Percentiles rank a stretch among this genome's conserved stretches.
Conservation (phyloP, 176 grass and related monocot genomes). For the Rhynchospora pubera region DNA sequence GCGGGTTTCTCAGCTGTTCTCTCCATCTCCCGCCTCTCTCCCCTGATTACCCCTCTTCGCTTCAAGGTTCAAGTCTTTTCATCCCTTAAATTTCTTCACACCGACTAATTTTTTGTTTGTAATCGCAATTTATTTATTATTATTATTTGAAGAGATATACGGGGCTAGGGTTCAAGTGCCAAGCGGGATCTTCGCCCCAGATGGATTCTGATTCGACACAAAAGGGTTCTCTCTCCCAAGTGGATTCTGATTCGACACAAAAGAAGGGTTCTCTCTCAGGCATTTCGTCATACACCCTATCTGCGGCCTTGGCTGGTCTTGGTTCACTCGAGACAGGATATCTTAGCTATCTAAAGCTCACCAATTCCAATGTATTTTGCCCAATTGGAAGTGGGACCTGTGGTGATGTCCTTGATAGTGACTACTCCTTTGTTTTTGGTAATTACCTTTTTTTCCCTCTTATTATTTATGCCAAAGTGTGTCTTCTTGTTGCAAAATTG, state of each 20-base stretch:
- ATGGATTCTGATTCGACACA: constrained; percentile 3
- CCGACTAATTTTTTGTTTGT: background rate
- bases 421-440: constrained; percentile 73
- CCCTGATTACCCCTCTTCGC: background rate
- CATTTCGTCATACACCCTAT: constrained; percentile 54
- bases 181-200: constrained; percentile 7
- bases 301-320: constrained; percentile 47
- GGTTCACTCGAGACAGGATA: constrained; percentile 85
- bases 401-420: constrained; percentile 69
- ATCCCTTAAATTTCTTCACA: background rate
- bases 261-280: constrained; percentile 32
- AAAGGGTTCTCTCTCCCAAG: background rate
- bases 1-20: background rate
- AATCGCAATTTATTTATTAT: background rate
- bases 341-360: constrained; percentile 81
- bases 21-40: constrained; percentile 3
- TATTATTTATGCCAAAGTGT: background rate
- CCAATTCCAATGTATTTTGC: constrained; percentile 71
- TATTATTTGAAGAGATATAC: background rate
- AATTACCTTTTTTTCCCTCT: constrained; percentile 8
- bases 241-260: background rate
- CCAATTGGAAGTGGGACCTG: constrained; percentile 57
- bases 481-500: background rate
- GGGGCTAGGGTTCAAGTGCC: background rate
- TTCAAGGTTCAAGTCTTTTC: background rate